A percentile compares a stretch with the other conserved stretches of the same genome.
Evolutionary conservation across 169 alveolate genomes (phyloP).

Genomic region (Plasmodium coatneyi): DNA sequence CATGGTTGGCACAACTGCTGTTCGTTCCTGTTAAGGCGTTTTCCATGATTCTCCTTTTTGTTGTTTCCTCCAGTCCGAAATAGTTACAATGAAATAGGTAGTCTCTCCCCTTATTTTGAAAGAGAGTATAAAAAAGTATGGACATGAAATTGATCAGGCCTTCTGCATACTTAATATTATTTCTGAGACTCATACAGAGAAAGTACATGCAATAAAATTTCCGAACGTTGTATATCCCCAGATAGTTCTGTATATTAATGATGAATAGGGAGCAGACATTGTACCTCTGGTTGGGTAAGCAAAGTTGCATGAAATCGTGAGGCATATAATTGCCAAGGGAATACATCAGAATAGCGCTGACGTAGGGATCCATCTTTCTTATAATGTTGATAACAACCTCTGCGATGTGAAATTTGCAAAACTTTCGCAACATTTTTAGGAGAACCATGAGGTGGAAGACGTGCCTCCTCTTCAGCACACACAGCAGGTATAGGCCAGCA

Average conservation of each 20-base stretch:
- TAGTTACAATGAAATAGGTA: conserved; percentile 43
- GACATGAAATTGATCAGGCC: conserved; percentile 31
- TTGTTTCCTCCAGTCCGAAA: conserved; percentile 9
- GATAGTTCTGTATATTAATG: conserved; percentile 71
- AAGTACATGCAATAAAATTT: conserved; percentile 74
- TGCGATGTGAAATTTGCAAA: conserved; percentile 41
- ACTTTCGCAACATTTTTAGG: conserved; percentile 39
- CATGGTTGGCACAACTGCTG: neutral
- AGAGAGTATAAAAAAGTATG: conserved; percentile 35
- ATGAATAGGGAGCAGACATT: conserved; percentile 58
- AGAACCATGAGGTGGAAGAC: conserved; percentile 49
- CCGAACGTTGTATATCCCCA: conserved; percentile 71
- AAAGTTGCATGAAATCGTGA: conserved; percentile 55
- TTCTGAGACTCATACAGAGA: conserved; percentile 49
- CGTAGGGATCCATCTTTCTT: conserved; percentile 75
- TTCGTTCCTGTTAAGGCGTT: neutral
- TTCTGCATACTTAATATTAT: conserved; percentile 40
- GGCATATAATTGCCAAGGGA: conserved; percentile 59
- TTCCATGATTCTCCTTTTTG: neutral
- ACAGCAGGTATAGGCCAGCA: conserved; percentile 40
- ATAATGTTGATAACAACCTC: conserved; percentile 53
- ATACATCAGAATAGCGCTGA: conserved; percentile 71
- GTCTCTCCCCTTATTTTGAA: conserved; percentile 10
- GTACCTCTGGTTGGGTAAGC: conserved; percentile 28
- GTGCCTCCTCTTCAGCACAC: conserved; percentile 46